phyloP scores from a whole-genome alignment of 2,329 filamentous ascomycete genomes.

The Paecilomyces sp. region DNA sequence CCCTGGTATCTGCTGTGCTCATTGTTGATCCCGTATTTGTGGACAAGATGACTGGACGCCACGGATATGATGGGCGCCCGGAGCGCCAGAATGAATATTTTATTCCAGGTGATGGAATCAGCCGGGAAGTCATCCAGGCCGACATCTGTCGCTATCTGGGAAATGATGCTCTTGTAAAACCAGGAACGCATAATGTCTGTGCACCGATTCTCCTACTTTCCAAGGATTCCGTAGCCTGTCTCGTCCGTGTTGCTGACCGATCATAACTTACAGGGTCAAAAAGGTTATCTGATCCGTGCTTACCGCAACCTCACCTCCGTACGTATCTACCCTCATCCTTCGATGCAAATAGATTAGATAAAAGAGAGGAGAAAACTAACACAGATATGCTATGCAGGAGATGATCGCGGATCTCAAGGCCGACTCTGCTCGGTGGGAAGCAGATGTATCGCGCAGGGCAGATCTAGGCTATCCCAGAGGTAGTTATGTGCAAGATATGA shows the following conservation, averaged over 20 bases:
- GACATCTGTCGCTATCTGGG: conserved; percentile 80
- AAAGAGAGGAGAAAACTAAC: conserved; percentile 14
- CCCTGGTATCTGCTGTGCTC: conserved; percentile 6
- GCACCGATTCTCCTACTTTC: conserved; percentile 14
- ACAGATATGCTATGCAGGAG: conserved; percentile 29
- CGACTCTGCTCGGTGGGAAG: conserved; percentile 47
- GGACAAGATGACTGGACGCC: conserved; percentile 33
- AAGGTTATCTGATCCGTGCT: conserved; percentile 70
- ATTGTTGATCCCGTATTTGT: conserved; percentile 15
- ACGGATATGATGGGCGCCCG: conserved; percentile 24
- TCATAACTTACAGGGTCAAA: conserved; percentile 49
- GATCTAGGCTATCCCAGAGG: conserved; percentile 35
- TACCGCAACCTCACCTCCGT: conserved; percentile 74
- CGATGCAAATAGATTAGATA: neutral
- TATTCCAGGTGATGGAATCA: conserved; percentile 71
- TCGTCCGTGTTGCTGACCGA: conserved; percentile 21
- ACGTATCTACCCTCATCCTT: conserved; percentile 31
- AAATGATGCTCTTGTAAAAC: conserved; percentile 72
- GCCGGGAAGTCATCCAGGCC: conserved; percentile 75
- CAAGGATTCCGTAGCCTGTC: conserved; percentile 7
- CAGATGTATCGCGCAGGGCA: conserved; percentile 32
- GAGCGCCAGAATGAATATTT: conserved; percentile 66
- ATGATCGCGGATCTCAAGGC: conserved; percentile 50
- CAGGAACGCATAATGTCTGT: conserved; percentile 65
- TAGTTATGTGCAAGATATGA: conserved; percentile 33